These are phyloP conservation scores for Globisporangium alternatum DNA, from an alignment of 352 stramenopile species.

Conservation along the genomic window DNA sequence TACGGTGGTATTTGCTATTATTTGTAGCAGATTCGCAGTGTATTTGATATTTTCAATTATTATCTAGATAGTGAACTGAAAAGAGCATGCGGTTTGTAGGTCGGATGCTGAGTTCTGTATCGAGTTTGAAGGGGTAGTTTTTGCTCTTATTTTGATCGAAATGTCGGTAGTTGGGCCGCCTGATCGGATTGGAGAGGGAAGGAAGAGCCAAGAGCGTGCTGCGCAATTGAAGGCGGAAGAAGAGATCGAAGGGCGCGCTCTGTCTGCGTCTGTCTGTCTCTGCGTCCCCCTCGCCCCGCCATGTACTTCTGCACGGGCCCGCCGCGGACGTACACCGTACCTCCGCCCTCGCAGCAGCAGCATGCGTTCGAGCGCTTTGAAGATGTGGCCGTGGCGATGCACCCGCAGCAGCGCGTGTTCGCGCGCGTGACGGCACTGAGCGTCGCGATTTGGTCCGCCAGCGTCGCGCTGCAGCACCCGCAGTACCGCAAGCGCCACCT, in stretches of 20 bases:
- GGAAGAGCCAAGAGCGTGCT: too few species aligned
- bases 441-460: constrained; percentile 53
- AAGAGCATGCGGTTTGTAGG: too few species aligned
- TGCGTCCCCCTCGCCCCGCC: neutral
- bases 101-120: too few species aligned
- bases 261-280: neutral
- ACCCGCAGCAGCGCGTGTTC: constrained; percentile 48
- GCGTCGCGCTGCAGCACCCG: constrained; percentile 23
- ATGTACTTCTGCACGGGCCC: constrained; percentile 80
- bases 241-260: neutral
- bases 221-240: neutral
- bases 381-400: constrained; percentile 50
- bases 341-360: neutral
- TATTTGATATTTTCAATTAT: too few species aligned
- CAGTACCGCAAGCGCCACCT: constrained; percentile 33
- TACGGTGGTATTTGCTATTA: too few species aligned
- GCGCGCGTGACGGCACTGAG: constrained; percentile 44
- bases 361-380: constrained; percentile 27
- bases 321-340: constrained; percentile 52
- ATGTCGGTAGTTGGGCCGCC: too few species aligned
- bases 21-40: too few species aligned
- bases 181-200: too few species aligned
- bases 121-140: too few species aligned
- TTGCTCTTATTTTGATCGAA: too few species aligned
- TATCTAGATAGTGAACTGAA: too few species aligned